Evolutionary conservation across 2,329 filamentous ascomycete species (phyloP).

Genomic region (Pyrenochaeta sp.): DNA sequence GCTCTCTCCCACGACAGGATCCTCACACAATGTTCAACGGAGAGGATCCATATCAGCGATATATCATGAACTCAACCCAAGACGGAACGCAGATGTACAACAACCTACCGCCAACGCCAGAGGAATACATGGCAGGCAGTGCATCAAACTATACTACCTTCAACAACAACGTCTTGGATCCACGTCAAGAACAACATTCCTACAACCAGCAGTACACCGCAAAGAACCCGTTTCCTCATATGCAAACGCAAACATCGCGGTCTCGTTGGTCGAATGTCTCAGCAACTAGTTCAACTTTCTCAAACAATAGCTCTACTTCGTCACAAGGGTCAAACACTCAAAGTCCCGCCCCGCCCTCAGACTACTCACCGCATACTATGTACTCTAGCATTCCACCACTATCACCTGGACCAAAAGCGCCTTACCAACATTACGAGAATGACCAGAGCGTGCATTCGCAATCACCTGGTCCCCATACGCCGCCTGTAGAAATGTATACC

Average conservation of each 20-base stretch:
- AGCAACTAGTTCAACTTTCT: conserved; percentile 38
- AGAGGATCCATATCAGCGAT: conserved; percentile 11
- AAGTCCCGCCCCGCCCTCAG: conserved; percentile 1
- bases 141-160: conserved; percentile 8
- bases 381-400: not conserved
- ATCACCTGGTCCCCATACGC: conserved; percentile 7
- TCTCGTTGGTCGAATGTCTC: conserved; percentile 37
- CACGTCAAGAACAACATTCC: conserved; percentile 10
- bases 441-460: conserved; percentile 1
- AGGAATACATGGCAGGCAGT: not conserved
- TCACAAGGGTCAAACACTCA: conserved; percentile 30
- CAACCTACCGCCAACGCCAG: conserved; percentile 19
- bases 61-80: conserved; percentile 14
- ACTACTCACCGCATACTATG: conserved; percentile 4
- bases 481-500: conserved; percentile 7
- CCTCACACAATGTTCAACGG: conserved; percentile 31
- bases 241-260: conserved; percentile 9
- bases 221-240: conserved; percentile 14
- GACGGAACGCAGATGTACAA: conserved; percentile 20
- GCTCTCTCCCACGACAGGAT: conserved; percentile 20
- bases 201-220: conserved; percentile 14
- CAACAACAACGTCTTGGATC: conserved; percentile 25
- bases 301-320: conserved; percentile 34
- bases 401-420: conserved; percentile 1
- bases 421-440: conserved; percentile 8